Evolutionary conservation across 2,329 filamentous ascomycete species (phyloP), one percentile per base, ranked within the genome.

Genomic region (Ophiosphaerella narmari): DNA sequence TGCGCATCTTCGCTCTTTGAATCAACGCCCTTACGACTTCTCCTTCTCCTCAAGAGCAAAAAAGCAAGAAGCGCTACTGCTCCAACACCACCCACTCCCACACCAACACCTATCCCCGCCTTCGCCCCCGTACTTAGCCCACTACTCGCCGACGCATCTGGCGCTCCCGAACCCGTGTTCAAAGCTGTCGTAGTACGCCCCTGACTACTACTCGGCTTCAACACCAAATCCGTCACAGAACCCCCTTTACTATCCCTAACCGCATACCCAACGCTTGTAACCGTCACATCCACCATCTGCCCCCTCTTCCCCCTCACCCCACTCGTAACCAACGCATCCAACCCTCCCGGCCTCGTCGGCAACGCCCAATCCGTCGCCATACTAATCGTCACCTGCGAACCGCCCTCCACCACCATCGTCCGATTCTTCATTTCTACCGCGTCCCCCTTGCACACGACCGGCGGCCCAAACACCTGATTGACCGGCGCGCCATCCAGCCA

Each of bases 281-380:
- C 29, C 5, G 43, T 44, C 1, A 59, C 55, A 39, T 59, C 55
- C 1, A 59, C 55, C 55, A 59, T 59, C 13, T 54, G 43, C 1
- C 55, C 55, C 32, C 46, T 51, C 16, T 35, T 48, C 18, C 52
- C 55, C 7, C n/a, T 14, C 2, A 33, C 49, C 12, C 52, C 55
- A 13, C 21, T 50, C 2, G 46, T 55, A n/a, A 59, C 51, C 18
- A 59, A 13, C 16, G 46, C 52, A 43, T 55, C 46, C 13, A 59
- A 12, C 4, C 47, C 48, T 4, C 46, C 4, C 7, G 52, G 55
- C 8, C 52, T 29, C 9, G 55, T 53, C 8, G 55, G 55, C 13
- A 55, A 38, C 21, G 43, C 43, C 48, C 52, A 53, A 11, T 59
- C 55, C 8, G 52, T 50, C 9, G 55, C 49, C 21, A 52, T 32